A percentile compares a stretch with the other conserved stretches of the same genome.
phyloP scores from a whole-genome alignment of 1,284 basidiomycete species.

The Tilletia caries region DNA sequence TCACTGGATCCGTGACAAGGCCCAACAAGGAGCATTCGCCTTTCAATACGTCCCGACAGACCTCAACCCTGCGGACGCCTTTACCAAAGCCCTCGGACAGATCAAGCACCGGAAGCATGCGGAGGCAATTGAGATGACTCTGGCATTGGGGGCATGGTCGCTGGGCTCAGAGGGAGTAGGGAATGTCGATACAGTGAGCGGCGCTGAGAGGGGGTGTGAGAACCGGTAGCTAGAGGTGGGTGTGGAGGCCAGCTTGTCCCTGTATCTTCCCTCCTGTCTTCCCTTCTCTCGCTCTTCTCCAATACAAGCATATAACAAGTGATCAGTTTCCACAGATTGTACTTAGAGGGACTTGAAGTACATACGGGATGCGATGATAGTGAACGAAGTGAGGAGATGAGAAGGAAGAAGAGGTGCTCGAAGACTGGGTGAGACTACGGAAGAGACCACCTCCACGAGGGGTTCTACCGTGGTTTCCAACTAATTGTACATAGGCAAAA shows the following conservation, averaged over 20 bases:
- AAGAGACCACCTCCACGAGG: no score
- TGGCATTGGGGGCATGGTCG: neutral
- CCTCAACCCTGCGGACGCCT: constrained; percentile 1
- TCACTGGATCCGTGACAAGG: constrained; percentile 2
- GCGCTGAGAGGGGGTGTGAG: constrained; percentile 2
- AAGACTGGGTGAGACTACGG: no score
- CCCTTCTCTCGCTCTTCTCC: neutral
- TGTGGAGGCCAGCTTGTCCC: neutral
- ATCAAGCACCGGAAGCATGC: neutral
- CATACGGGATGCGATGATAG: no score
- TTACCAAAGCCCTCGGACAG: constrained; percentile 8
- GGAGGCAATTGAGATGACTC: neutral
- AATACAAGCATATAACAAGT: neutral
- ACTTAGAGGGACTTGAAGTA: no score
- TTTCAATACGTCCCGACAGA: neutral
- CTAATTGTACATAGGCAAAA: no score
- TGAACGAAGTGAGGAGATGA: no score
- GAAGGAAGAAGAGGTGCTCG: no score
- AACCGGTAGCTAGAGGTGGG: neutral
- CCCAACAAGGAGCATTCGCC: neutral
- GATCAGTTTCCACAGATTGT: constrained; percentile 2
- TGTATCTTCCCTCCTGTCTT: neutral
- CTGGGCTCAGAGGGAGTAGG: neutral
- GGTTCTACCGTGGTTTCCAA: no score
- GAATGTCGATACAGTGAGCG: neutral